phyloP scores from a whole-genome alignment of 805 yeast species.

The Vanderwaltozyma yarrowii region DNA sequence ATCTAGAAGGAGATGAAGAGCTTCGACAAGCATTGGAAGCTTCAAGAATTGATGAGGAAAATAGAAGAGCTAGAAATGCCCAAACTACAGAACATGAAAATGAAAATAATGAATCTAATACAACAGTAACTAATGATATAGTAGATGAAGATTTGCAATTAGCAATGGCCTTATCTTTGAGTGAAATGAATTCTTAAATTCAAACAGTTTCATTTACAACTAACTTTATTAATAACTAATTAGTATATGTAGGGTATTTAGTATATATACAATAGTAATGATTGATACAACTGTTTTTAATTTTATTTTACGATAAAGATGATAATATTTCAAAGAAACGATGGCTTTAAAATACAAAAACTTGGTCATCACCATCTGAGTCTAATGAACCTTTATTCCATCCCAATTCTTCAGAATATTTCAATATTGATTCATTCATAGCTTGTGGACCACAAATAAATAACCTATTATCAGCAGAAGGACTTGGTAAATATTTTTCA shows the following conservation, averaged over 20 bases:
- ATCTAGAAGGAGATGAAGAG: conserved; percentile 5
- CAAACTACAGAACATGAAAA: not conserved
- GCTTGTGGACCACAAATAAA: conserved; percentile 69
- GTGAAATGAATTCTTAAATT: conserved; percentile 15
- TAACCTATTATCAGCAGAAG: conserved; percentile 41
- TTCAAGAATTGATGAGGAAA: conserved; percentile 5
- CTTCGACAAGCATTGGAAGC: conserved; percentile 7
- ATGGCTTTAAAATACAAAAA: conserved; percentile 52
- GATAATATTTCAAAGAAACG: too few species aligned
- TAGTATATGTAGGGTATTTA: too few species aligned
- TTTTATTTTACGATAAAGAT: too few species aligned
- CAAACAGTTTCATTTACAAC: not conserved
- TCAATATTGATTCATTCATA: conserved; percentile 46
- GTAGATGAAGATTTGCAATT: conserved; percentile 21
- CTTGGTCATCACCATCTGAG: conserved; percentile 42
- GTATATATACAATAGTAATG: too few species aligned
- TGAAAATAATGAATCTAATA: not conserved
- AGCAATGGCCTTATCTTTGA: conserved; percentile 27
- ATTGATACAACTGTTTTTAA: too few species aligned
- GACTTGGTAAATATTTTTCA: conserved; percentile 41
- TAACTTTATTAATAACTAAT: too few species aligned
- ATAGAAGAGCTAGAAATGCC: not conserved
- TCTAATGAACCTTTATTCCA: conserved; percentile 40
- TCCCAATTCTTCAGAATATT: conserved; percentile 48
- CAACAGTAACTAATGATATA: not conserved